These are phyloP conservation scores for Fusarium algeriense DNA, from an alignment of 2,329 filamentous ascomycete species.

Conservation along the genomic window DNA sequence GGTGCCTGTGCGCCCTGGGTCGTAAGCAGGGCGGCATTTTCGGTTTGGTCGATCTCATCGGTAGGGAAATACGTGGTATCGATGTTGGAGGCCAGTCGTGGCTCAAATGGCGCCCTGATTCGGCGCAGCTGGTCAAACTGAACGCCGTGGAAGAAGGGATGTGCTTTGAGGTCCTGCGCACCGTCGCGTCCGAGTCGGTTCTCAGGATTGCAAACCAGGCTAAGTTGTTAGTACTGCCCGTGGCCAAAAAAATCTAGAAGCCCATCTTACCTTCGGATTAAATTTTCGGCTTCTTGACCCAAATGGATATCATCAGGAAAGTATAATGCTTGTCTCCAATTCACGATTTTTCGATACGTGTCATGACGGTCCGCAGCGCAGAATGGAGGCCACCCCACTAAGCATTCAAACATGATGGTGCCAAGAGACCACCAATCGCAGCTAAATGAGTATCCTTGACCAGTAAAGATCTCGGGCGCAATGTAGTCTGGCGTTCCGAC, in stretches of 20 bases:
- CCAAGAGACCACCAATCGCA: slow-evolving; percentile 99
- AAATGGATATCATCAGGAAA: slow-evolving; percentile 96
- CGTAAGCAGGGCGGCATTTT: slow-evolving; percentile 88
- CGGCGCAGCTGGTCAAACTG: slow-evolving; percentile 92
- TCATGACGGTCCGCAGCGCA: slow-evolving; percentile 98
- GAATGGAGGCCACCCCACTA: slow-evolving; percentile 99
- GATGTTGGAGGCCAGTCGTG: slow-evolving; percentile 89
- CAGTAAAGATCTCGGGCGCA: slow-evolving; percentile 97
- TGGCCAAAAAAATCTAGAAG: no score
- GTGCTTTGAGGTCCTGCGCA: slow-evolving; percentile 90
- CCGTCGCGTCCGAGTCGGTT: slow-evolving; percentile 90
- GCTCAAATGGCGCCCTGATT: slow-evolving; percentile 96
- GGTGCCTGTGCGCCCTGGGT: slow-evolving; percentile 86
- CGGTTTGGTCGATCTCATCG: slow-evolving; percentile 97
- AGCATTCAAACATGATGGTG: slow-evolving; percentile 99
- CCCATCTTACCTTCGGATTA: slow-evolving; percentile 85
- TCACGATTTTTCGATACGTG: slow-evolving; percentile 99
- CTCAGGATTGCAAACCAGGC: slow-evolving; percentile 93
- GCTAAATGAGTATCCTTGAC: slow-evolving; percentile 94
- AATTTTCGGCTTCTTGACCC: slow-evolving; percentile 87
- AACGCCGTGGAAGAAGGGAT: slow-evolving; percentile 96
- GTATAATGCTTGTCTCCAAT: slow-evolving; percentile 95
- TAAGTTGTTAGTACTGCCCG: slow-evolving; percentile 54
- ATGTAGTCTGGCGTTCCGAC: slow-evolving; percentile 99
- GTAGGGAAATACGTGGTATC: slow-evolving; percentile 99